These are phyloP conservation scores for Pseudogymnoascus sp. DNA, from an alignment of 2,329 filamentous ascomycete genomes.

Conservation along the genomic window DNA sequence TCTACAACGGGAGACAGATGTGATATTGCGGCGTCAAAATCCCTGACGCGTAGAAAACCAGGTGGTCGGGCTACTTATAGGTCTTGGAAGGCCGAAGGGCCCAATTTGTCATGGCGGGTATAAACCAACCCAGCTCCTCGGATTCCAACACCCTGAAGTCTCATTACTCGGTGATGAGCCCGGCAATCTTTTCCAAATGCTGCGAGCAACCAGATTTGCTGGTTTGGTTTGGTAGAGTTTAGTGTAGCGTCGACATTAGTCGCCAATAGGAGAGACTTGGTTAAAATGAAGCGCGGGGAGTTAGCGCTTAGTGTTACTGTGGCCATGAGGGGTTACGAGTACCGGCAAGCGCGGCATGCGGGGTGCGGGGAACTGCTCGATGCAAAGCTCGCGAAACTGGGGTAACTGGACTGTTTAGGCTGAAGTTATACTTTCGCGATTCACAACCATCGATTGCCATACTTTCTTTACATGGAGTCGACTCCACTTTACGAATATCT, in stretches of 20 bases:
- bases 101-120: not conserved
- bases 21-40: not conserved
- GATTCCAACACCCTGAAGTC: not conserved
- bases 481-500: not conserved
- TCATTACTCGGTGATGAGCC: not conserved
- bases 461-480: too few species aligned
- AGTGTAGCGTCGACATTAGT: not conserved
- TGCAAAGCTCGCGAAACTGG: not conserved
- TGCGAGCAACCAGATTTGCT: not conserved
- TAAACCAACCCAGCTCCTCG: not conserved
- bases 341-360: not conserved
- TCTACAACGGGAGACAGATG: not conserved
- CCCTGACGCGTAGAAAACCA: not conserved
- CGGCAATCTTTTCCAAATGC: not conserved
- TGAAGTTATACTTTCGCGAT: not conserved
- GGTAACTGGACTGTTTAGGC: not conserved
- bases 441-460: not conserved
- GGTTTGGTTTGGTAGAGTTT: not conserved
- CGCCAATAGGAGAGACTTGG: not conserved
- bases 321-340: not conserved
- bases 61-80: not conserved
- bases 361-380: not conserved
- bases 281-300: not conserved
- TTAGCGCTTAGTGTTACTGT: not conserved
- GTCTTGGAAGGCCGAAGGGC: not conserved